Conservation (phyloP, 2,329 filamentous ascomycete genomes). For the Aspergillus luchuensis region DNA sequence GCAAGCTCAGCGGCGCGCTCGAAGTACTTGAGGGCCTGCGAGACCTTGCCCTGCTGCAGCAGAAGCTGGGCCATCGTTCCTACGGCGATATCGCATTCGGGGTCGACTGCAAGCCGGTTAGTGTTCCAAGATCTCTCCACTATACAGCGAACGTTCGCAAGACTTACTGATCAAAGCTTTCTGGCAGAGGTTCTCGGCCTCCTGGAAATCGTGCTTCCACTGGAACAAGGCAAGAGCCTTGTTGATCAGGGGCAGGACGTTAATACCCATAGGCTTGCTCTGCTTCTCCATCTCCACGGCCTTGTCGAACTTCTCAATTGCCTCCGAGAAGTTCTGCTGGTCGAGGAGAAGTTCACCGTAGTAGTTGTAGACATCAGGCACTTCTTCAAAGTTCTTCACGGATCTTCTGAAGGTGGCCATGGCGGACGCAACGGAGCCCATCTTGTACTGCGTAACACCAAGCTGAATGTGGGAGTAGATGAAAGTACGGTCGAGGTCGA, state of each 20-base stretch:
- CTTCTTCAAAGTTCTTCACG: constrained; percentile 97
- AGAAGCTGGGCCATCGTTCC: constrained; percentile 98
- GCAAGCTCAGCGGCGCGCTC: constrained; percentile 93
- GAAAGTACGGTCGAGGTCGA: constrained; percentile 91
- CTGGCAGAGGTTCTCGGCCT: constrained; percentile 94
- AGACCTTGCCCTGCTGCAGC: constrained; percentile 95
- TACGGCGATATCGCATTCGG: constrained; percentile 97
- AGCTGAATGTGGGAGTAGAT: constrained; percentile 99
- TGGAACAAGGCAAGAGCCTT: constrained; percentile 97
- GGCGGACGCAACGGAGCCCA: constrained; percentile 94
- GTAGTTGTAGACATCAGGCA: constrained; percentile 99
- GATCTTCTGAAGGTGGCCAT: constrained; percentile 98
- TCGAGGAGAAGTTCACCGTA: constrained; percentile 96
- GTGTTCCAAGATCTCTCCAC: constrained; percentile 2
- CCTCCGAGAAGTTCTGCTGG: constrained; percentile 92
- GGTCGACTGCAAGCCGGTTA: constrained; percentile 70
- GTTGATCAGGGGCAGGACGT: constrained; percentile 96
- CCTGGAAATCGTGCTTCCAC: constrained; percentile 94
- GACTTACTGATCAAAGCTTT: constrained; percentile 92
- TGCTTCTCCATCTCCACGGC: constrained; percentile 99
- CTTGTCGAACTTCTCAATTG: constrained; percentile 96
- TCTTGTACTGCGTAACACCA: constrained; percentile 99
- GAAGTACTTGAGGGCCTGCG: constrained; percentile 93
- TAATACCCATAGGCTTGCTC: constrained; percentile 92
- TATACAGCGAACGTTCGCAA: background rate